Evolutionary conservation across 1,284 basidiomycete genomes (phyloP).

Genomic region (Irpex rosettiformis): DNA sequence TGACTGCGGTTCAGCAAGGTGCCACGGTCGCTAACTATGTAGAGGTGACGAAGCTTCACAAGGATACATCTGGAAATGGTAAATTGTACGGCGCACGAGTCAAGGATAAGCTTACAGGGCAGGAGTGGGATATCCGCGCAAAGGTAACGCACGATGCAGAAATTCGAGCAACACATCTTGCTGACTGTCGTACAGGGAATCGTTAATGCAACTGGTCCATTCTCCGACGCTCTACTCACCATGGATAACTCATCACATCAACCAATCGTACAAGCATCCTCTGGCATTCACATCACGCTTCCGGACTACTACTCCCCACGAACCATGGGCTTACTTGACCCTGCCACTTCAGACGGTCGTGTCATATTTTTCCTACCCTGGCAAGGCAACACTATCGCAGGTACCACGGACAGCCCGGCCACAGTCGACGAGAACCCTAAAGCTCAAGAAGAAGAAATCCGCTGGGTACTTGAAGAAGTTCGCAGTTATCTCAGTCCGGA

Average conservation of each 20-base stretch:
- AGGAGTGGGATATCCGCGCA: constrained; percentile 81
- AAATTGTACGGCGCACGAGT: constrained; percentile 78
- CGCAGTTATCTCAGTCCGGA: constrained; percentile 87
- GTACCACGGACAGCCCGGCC: constrained; percentile 90
- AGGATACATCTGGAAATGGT: constrained; percentile 59
- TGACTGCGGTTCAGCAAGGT: constrained; percentile 94
- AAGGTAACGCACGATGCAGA: constrained; percentile 46
- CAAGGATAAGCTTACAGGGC: constrained; percentile 81
- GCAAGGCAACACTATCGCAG: constrained; percentile 97
- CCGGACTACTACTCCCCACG: constrained; percentile 97
- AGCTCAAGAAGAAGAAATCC: constrained; percentile 92
- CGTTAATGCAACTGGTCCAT: constrained; percentile 97
- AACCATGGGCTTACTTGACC: constrained; percentile 94
- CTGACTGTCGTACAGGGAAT: constrained; percentile 54
- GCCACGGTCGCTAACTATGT: constrained; percentile 90
- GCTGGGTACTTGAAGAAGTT: constrained; percentile 95
- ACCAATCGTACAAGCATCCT: constrained; percentile 90
- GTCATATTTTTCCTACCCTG: constrained; percentile 99
- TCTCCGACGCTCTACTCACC: constrained; percentile 83
- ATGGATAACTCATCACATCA: constrained; percentile 82
- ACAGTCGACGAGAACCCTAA: constrained; percentile 77
- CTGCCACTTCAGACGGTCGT: constrained; percentile 92
- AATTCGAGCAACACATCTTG: neutral
- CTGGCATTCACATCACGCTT: constrained; percentile 94
- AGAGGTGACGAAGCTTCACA: constrained; percentile 81